A percentile compares a stretch with the other conserved stretches of the same genome.
Conservation (phyloP, 2,329 filamentous ascomycete species). For the Proliferodiscus dingleyae region DNA sequence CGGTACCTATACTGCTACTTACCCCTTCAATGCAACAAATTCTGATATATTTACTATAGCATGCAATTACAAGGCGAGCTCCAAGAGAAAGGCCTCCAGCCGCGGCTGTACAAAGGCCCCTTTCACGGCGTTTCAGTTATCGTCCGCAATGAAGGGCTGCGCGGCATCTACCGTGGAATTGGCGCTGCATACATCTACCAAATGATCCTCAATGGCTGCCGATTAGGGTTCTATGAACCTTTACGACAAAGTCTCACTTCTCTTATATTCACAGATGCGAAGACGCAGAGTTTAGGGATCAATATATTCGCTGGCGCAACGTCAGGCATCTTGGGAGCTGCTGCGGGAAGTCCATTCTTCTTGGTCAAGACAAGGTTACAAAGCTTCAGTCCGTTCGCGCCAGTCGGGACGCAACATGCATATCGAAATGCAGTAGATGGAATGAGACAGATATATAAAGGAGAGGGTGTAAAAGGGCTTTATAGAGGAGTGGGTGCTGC, state of each 20-base stretch:
- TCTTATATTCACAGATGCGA: slow-evolving; percentile 64
- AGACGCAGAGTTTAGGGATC: slow-evolving; percentile 78
- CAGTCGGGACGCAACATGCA: slow-evolving; percentile 93
- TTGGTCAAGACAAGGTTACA: slow-evolving; percentile 95
- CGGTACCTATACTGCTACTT: slow-evolving; percentile 47
- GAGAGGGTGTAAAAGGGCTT: slow-evolving; percentile 74
- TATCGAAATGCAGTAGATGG: slow-evolving; percentile 86
- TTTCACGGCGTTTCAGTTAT: slow-evolving; percentile 90
- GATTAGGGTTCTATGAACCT: slow-evolving; percentile 95
- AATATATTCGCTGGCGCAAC: slow-evolving; percentile 91
- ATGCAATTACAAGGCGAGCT: slow-evolving; percentile 96
- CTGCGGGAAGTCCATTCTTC: slow-evolving; percentile 94
- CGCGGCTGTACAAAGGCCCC: slow-evolving; percentile 84
- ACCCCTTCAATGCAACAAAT: slow-evolving; percentile 10
- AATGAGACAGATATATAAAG: slow-evolving; percentile 68
- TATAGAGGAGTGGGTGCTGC: slow-evolving; percentile 90
- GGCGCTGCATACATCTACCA: slow-evolving; percentile 95
- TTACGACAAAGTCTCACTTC: slow-evolving; percentile 69
- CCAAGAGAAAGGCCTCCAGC: slow-evolving; percentile 77
- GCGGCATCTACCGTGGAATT: slow-evolving; percentile 82
- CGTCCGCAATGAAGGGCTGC: slow-evolving; percentile 79
- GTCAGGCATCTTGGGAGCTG: slow-evolving; percentile 86
- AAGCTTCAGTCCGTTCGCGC: slow-evolving; percentile 86
- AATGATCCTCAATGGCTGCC: slow-evolving; percentile 91
- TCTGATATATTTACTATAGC: slow-evolving; percentile 40